Base-by-base conservation (phyloP, 2,329 filamentous ascomycete species). In the Tetracladium maxilliforme region DNA sequence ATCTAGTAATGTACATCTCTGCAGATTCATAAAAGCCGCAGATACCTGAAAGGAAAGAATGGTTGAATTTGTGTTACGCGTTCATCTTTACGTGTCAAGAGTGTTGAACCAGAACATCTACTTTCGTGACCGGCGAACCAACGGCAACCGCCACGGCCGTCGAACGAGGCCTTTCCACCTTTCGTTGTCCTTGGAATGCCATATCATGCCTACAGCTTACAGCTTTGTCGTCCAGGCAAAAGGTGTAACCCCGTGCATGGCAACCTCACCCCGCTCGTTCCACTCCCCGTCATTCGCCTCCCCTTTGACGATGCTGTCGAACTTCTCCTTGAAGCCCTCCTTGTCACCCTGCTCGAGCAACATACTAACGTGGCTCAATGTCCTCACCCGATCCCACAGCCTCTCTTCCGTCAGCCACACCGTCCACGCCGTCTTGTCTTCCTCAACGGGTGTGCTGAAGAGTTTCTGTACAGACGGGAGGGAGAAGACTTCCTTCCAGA, bases 401-500 rank as follows among this genome's bases (percentile, higher is more conserved):
- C 56, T 61, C 24, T 78, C 64, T 30, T 62, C 59, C 15, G 46
- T 52, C 29, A 79, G 43, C 58, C 61, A 67, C 2, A 66, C 58
- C 13, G 61, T 64, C 55, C 71, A 77, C 23, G 55, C 49, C 23
- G 70, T 52, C 16, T 47, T 52, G 16, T 66, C 54, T 40, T 74
- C 63, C 7, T 61, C 62, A 6, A 80, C 48, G 1, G 74, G 62
- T 21, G 54, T 65, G 17, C 45, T 52, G 26, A 61, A 52, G 6
- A 64, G 45, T 39, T 78, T 69, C 8, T 61, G 49, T 18, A 70
- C 64, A 35, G n/a, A n/a, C n/a, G n/a, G n/a, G n/a, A n/a, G n/a
- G n/a, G n/a, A n/a, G n/a, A 83, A 81, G 3, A 75, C 62, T 10
- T 64, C 43, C 33, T 61, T 61, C 78, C 77, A 83, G 39, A 61